These are phyloP conservation scores for Colletotrichum eremochloae DNA, from an alignment of 2,329 filamentous ascomycete species.

Conservation along the genomic window DNA sequence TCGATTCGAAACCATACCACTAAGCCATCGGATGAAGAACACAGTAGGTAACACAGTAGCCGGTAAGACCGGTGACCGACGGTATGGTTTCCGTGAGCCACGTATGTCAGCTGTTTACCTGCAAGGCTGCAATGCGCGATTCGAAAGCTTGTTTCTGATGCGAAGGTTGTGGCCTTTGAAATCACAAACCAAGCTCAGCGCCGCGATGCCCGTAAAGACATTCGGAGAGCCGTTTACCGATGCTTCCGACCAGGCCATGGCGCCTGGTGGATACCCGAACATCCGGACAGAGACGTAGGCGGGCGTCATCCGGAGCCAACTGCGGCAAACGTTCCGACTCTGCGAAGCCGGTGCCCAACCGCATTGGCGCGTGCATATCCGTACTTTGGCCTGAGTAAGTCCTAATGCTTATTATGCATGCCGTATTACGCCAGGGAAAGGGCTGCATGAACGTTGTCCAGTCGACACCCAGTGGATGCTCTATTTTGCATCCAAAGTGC, in stretches of 20 bases:
- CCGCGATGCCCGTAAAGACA: background rate
- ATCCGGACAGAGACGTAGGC: background rate
- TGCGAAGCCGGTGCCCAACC: background rate
- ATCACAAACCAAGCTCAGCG: background rate
- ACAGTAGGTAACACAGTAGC: too few species aligned
- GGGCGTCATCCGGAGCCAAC: conserved; percentile 1
- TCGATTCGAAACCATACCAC: too few species aligned
- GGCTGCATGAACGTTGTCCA: conserved; percentile 24
- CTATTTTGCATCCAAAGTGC: conserved; percentile 2
- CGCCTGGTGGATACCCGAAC: background rate
- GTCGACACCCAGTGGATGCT: conserved; percentile 27
- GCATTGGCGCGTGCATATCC: conserved; percentile 3
- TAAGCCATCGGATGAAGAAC: too few species aligned
- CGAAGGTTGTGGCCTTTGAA: background rate
- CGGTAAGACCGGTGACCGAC: too few species aligned
- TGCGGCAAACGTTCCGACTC: background rate
- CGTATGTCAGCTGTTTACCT: background rate
- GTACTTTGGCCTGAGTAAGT: background rate
- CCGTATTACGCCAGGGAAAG: background rate
- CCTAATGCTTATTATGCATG: conserved; percentile 25
- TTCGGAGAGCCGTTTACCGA: background rate
- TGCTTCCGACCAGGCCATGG: background rate
- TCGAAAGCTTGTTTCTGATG: too few species aligned
- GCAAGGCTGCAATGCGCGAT: too few species aligned
- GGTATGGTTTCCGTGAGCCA: background rate